phyloP scores from a whole-genome alignment of 768 basidiomycete species.

The Royoungia palumana region DNA sequence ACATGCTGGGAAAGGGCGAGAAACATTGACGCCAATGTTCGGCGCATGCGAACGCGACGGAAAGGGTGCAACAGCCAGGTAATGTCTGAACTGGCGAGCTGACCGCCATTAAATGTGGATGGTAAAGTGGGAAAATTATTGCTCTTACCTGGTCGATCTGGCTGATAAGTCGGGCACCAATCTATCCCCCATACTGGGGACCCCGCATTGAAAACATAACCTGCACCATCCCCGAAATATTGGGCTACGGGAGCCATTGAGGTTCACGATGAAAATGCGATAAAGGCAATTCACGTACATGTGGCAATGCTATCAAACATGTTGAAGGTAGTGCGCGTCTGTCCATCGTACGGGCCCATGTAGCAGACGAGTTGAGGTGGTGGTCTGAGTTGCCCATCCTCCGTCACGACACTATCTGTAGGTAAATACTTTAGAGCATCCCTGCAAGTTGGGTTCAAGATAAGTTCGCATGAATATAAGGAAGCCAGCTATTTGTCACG shows the following conservation, averaged over 20 bases:
- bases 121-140: not conserved
- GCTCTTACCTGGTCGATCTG: constrained; percentile 50
- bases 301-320: constrained; percentile 58
- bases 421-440: constrained; percentile 61
- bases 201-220: constrained; percentile 81
- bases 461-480: constrained; percentile 4
- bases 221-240: constrained; percentile 52
- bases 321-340: constrained; percentile 45
- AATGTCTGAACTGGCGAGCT: constrained; percentile 65
- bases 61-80: constrained; percentile 79
- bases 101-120: not conserved
- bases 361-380: constrained; percentile 58
- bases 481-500: constrained; percentile 26
- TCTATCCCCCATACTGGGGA: constrained; percentile 89
- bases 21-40: constrained; percentile 56
- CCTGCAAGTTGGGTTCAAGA: constrained; percentile 32
- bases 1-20: constrained; percentile 56
- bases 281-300: constrained; percentile 50
- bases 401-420: constrained; percentile 45
- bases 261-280: not conserved
- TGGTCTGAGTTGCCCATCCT: constrained; percentile 48
- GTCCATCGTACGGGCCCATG: constrained; percentile 61
- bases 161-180: constrained; percentile 82
- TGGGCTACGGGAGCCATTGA: constrained; percentile 44
- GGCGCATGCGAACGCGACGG: constrained; percentile 64